Evolutionary conservation across 768 basidiomycete species (phyloP), one percentile per base, ranked within the genome.

Genomic region (Mycena kentingensis): DNA sequence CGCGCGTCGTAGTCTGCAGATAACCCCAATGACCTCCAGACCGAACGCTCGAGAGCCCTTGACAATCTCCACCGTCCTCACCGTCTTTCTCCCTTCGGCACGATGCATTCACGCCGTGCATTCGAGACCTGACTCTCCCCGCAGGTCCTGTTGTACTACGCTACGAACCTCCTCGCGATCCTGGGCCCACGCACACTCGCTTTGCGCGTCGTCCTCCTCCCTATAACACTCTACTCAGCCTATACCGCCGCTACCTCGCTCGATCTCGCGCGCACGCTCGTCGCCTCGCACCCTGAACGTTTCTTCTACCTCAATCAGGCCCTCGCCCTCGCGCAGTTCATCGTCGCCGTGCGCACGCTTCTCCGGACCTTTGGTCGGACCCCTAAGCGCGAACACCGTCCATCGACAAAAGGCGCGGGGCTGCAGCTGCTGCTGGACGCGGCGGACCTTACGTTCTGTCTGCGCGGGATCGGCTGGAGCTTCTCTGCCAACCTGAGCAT

Each of bases 391-490:
- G n/a, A 41, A 18, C 25, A 22, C 45, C 34, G 22, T 29, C 19
- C 15, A 25, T 10, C 48, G 26, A 2, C 31, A 6, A 39, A 38
- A 2, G 25, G 16, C 10, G 19, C 26, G 34, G 28, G 49, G 18
- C 24, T 13, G 25, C 54, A 63, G 45, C 52, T 70, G 4, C 46
- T 62, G 5, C 52, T 65, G 36, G 77, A 87, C 49, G 76, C 77
- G 2, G 55, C 76, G 13, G 83, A 87, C 48, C 72, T 88, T 18
- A 56, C 54, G 22, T 70, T 67, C 58, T 83, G 77, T 53, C 58
- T 81, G 13, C 81, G 86, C 16, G 86, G 85, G 6, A 61, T 72
- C 39, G 83, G 81, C 13, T 87, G 85, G 85, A 68, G 77, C 36
- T 85, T 82, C 78, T 81, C 83, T 2, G 57, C 65, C 25, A 71